Conservation (phyloP, 768 basidiomycete species). For the Rhizopogon salebrosus region DNA sequence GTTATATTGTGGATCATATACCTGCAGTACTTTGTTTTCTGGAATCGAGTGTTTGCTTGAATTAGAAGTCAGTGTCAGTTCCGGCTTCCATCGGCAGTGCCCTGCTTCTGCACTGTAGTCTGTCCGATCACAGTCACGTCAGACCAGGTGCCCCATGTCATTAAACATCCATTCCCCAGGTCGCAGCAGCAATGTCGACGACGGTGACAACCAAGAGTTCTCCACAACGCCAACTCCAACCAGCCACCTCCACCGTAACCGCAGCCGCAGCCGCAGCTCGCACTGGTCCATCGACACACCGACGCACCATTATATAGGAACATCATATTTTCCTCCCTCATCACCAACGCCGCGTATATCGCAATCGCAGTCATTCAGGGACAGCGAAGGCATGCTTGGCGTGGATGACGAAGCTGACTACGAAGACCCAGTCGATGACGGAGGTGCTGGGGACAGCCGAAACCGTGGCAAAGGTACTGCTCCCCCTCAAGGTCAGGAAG, state of each 20-base stretch:
- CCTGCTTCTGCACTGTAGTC: too few relatives aligned
- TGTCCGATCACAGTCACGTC: too few relatives aligned
- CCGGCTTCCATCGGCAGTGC: too few relatives aligned
- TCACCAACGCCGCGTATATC: constrained; percentile 45
- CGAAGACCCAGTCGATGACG: constrained; percentile 22
- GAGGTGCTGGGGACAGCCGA: constrained; percentile 23
- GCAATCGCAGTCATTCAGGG: constrained; percentile 37
- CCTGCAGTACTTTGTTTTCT: too few relatives aligned
- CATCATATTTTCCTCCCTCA: constrained; percentile 52
- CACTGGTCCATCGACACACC: constrained; percentile 57
- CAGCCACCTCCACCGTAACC: constrained; percentile 27
- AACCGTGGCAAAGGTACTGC: constrained; percentile 39
- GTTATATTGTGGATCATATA: too few relatives aligned
- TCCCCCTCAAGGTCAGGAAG: constrained; percentile 30
- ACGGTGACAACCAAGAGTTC: constrained; percentile 26
- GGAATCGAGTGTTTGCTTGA: too few relatives aligned
- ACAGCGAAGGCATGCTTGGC: constrained; percentile 40
- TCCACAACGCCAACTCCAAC: constrained; percentile 43
- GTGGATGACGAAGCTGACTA: constrained; percentile 46
- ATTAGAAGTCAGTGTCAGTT: too few relatives aligned
- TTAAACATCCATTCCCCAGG: constrained; percentile 17
- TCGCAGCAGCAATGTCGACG: constrained; percentile 21
- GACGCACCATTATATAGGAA: constrained; percentile 62
- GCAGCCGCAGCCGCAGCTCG: constrained; percentile 49
- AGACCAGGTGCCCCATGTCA: background rate